Evolutionary conservation across 331 rosid genomes (phyloP).

Genomic region (Cydonia oblonga): DNA sequence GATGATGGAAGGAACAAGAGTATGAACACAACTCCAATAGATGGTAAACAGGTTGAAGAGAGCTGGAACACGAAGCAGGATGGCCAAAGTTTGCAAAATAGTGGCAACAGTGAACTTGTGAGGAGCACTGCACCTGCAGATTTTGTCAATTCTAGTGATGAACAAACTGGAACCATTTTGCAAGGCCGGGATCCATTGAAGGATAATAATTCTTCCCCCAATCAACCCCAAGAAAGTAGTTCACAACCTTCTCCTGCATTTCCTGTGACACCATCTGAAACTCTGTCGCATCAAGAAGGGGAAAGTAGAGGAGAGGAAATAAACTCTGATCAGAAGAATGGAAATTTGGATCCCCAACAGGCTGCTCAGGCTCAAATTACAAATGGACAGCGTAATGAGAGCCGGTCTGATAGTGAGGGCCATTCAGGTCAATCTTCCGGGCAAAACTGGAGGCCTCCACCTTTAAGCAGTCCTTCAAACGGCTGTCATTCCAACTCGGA

Average conservation of each 20-base stretch:
- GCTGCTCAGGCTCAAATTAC: conserved; percentile 35
- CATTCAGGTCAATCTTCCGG: conserved; percentile 68
- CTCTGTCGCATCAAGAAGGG: conserved; percentile 12
- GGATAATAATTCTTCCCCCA: conserved; percentile 21
- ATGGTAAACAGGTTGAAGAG: conserved; percentile 22
- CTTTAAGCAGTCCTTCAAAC: conserved; percentile 27
- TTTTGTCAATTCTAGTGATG: conserved; percentile 33
- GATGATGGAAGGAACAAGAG: conserved; percentile 22
- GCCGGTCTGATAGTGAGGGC: conserved; percentile 57
- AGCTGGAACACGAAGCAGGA: conserved; percentile 23
- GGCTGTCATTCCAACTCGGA: conserved; percentile 34
- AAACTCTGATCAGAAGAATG: conserved; percentile 26
- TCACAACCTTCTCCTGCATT: conserved; percentile 36
- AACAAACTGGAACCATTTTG: conserved; percentile 25
- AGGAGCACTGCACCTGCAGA: conserved; percentile 34
- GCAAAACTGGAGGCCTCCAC: conserved; percentile 50
- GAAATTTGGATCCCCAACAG: conserved; percentile 30
- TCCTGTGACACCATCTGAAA: conserved; percentile 22
- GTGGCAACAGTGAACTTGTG: conserved; percentile 31
- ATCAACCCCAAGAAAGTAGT: conserved; percentile 24
- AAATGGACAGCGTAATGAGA: conserved; percentile 34
- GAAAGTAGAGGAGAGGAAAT: conserved; percentile 31
- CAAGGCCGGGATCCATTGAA: conserved; percentile 31
- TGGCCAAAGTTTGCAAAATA: conserved; percentile 21
- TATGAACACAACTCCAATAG: conserved; percentile 10